These are phyloP conservation scores for Boletus subparvulus DNA, from an alignment of 768 basidiomycete genomes.

Conservation along the genomic window DNA sequence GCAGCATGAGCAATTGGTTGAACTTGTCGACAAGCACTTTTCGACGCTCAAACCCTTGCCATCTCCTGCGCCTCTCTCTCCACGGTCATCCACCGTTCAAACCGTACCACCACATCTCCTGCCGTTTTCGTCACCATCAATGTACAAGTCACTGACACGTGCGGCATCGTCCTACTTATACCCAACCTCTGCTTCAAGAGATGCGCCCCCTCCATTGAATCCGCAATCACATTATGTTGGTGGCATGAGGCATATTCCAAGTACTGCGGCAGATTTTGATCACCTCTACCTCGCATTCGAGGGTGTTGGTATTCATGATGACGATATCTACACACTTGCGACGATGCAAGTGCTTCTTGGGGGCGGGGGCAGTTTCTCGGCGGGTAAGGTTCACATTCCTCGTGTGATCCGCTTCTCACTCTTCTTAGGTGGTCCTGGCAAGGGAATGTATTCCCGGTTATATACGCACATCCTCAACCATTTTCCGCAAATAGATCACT, in stretches of 20 bases:
- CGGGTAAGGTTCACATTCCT: constrained; percentile 46
- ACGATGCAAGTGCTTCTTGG: constrained; percentile 94
- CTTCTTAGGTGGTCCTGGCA: constrained; percentile 82
- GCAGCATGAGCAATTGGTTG: constrained; percentile 84
- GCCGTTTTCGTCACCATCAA: constrained; percentile 49
- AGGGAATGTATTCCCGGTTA: constrained; percentile 97
- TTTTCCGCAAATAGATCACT: constrained; percentile 91
- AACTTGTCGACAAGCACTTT: constrained; percentile 82
- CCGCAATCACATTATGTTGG: constrained; percentile 71
- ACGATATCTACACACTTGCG: constrained; percentile 90
- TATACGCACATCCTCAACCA: constrained; percentile 97
- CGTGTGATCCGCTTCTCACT: constrained; percentile 3
- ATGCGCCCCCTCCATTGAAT: constrained; percentile 15
- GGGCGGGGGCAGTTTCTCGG: constrained; percentile 95
- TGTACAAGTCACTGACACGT: constrained; percentile 69
- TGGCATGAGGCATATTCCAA: constrained; percentile 70
- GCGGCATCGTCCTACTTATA: constrained; percentile 76
- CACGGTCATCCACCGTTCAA: constrained; percentile 34
- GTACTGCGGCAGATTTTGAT: constrained; percentile 69
- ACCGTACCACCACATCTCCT: constrained; percentile 57
- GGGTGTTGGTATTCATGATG: constrained; percentile 85
- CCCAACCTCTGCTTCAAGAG: constrained; percentile 26
- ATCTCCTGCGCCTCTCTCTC: constrained; percentile 23
- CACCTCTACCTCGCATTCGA: constrained; percentile 94
- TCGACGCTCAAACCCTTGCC: constrained; percentile 54